Conservation (phyloP, 176 grass and related monocot genomes). For the Triticum urartu region DNA sequence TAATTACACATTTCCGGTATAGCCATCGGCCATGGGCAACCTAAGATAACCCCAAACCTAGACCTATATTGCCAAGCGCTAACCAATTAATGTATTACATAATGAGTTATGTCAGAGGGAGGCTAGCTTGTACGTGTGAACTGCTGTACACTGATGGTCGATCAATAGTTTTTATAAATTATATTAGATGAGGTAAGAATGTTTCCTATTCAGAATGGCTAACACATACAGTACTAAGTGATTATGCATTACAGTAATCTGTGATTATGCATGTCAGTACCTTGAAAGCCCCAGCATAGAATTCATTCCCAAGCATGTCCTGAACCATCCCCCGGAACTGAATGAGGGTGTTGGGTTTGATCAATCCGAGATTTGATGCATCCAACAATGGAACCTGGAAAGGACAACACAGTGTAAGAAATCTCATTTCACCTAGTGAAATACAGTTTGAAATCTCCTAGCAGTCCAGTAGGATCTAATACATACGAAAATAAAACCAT, state of each 20-base stretch:
- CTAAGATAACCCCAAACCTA: too few species aligned
- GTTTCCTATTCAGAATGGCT: too few species aligned
- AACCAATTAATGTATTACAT: too few species aligned
- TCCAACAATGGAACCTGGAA: constrained; percentile 75
- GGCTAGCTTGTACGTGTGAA: too few species aligned
- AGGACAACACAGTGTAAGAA: not conserved
- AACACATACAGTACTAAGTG: too few species aligned
- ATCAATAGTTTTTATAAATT: too few species aligned
- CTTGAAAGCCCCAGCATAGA: constrained; percentile 84
- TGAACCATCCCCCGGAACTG: constrained; percentile 85
- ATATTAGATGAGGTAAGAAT: too few species aligned
- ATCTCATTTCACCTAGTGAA: not conserved
- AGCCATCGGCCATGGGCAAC: not conserved
- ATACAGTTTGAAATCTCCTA: not conserved
- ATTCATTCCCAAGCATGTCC: constrained; percentile 92
- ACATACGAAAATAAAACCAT: too few species aligned
- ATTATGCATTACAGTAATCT: too few species aligned
- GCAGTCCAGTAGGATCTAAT: not conserved
- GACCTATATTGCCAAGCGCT: too few species aligned
- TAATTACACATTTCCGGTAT: not conserved
- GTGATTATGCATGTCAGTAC: constrained; percentile 22
- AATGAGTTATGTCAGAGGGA: too few species aligned
- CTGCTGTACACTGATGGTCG: too few species aligned
- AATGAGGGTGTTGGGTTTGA: constrained; percentile 84
- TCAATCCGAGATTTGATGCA: constrained; percentile 52